Evolutionary conservation across 305 asterid species (phyloP), one percentile per base, ranked within the genome.

Genomic region (Plantago coronopus): DNA sequence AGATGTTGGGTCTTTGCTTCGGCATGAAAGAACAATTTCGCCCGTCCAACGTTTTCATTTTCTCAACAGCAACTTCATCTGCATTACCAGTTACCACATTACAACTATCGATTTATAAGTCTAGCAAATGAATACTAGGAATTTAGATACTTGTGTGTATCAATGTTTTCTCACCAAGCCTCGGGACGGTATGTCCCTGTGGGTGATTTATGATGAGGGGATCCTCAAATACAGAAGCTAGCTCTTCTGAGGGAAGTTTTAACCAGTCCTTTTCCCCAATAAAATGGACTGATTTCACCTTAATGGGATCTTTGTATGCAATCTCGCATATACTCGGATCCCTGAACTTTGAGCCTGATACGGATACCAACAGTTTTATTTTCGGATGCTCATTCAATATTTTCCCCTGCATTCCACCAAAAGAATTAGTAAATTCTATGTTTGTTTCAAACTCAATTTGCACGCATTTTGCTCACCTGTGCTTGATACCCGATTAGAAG

Each of bases 211-310:
- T 71, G 61, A 84, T 72, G 48, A 84, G 78, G 69, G 91, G 83
- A 43, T 64, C 46, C 18, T 68, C 72, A 58, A 84, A 84, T 13
- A 78, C 78, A 1, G 74, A 20, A 56, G 86, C 80, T 25, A 84
- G 69, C 57, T 81, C 91, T 76, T 84, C 84, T 5, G 84, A 79
- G 20, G 86, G 86, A 65, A 75, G 54, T 59, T 77, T 84, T 9
- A 81, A 67, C 88, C 91, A 81, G 54, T 84, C 88, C 27, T 73
- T 84, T 1, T 81, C 88, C 54, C 91, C 91, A 37, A 84, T 75
- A 64, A 84, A 76, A 63, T 84, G 91, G 22, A 84, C 74, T 7
- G 91, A 84, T 71, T 74, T 77, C 63, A 71, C 82, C 57, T 27
- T 66, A 59, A 84, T 84, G 0, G 79, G 70, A 18, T 77, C 79